Evolutionary conservation across 2,329 filamentous ascomycete species (phyloP).

Genomic region (Venturia aucupariae): DNA sequence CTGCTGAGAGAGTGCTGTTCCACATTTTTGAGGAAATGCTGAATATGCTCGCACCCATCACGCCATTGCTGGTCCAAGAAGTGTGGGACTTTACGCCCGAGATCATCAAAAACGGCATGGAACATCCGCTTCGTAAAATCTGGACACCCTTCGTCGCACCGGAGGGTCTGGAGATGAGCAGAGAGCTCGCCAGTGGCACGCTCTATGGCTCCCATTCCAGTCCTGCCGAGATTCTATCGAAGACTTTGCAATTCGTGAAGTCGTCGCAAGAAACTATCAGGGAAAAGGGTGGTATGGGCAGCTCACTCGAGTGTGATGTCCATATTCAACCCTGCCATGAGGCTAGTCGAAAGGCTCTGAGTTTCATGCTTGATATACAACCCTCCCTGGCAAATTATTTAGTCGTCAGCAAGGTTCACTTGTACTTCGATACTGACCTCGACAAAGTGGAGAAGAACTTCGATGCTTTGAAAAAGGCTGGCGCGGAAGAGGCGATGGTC

Average conservation of each 20-base stretch:
- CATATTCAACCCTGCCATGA: conserved; percentile 27
- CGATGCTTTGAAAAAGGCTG: conserved; percentile 11
- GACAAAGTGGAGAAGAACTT: conserved; percentile 15
- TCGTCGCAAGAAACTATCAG: conserved; percentile 51
- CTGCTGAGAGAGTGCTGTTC: conserved; percentile 48
- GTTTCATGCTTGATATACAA: conserved; percentile 17
- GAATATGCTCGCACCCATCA: conserved; percentile 71
- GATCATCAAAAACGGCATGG: conserved; percentile 41
- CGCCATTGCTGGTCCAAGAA: conserved; percentile 78
- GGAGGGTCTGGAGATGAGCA: background rate
- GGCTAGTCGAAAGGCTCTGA: background rate
- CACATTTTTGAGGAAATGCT: conserved; percentile 63
- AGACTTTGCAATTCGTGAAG: background rate
- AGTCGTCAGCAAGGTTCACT: conserved; percentile 32
- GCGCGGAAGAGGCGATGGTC: background rate
- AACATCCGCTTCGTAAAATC: conserved; percentile 19
- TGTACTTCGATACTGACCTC: conserved; percentile 11
- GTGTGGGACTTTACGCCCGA: conserved; percentile 69
- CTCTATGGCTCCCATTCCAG: background rate
- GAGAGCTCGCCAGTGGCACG: conserved; percentile 26
- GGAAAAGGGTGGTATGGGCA: conserved; percentile 70
- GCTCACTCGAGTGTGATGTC: conserved; percentile 70
- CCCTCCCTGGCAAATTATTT: conserved; percentile 32
- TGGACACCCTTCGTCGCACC: conserved; percentile 16
- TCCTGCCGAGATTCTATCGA: background rate